Evolutionary conservation across 768 basidiomycete genomes (phyloP), one percentile per base, ranked within the genome.

Genomic region (Russula virescens): DNA sequence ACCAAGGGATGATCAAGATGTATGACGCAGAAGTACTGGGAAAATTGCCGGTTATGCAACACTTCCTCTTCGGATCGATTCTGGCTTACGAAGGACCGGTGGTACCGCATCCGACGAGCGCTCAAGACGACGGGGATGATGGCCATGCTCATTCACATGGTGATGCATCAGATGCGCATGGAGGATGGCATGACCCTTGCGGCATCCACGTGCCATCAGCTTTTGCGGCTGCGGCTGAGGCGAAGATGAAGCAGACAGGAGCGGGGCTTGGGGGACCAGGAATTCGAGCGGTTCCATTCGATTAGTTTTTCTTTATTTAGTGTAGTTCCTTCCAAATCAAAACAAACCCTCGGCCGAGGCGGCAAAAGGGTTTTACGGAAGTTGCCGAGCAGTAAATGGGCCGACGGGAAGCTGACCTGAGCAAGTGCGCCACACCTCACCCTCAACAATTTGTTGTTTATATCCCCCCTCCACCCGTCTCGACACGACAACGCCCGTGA

Each of bases 1-100:
- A 98, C 73, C 75, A 80, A 6, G 96, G 96, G 4, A 97, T 99
- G 93, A 80, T 91, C 74, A 99, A 98, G 74, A 98, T 99, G 96
- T 98, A 95, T 76, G 80, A 80, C 48, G 95, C 93, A 42, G 95
- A 99, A 73, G 96, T 99, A 0, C 80, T 98, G 13, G 89, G 88
- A 62, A 98, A 98, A 70, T 85, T 98, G 2, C 96, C 97, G 1
- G 94, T 99, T 60, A 83, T 92, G 42, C 96, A 98, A 74, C 97
- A 99, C 74, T 95, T 98, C 73, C 79, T 95, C 49, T 98, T 98
- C 68, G 96, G 97, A 7, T 86, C 86, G 1, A 77, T 97, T 67
- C 81, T 89, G 2, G 72, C 79, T 0, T 91, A 86, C 71, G 83
- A 85, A 19, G 89, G 87, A 0, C 83, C 86, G 7, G 71, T 77